Percentiles rank a stretch among this genome's conserved stretches.
These are phyloP conservation scores for Chondrus crispus DNA, from an alignment of 23 red algal genomes.

Conservation along the genomic window DNA sequence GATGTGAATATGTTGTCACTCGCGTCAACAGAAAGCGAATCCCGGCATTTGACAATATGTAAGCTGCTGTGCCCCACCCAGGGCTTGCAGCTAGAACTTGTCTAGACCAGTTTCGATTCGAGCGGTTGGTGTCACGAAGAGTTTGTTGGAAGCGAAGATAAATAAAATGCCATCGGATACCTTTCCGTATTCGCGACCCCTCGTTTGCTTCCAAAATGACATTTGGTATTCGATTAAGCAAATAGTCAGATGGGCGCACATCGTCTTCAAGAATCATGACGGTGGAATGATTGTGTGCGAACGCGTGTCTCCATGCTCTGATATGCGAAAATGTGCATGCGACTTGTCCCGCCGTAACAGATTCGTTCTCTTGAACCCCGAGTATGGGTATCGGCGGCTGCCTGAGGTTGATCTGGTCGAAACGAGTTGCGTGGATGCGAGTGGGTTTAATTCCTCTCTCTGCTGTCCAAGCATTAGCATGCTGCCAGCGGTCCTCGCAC, in stretches of 20 bases:
- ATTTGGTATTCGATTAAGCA: slow-evolving; percentile 1
- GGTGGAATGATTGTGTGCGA: slow-evolving; percentile 12
- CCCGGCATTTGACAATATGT: slow-evolving; percentile 46
- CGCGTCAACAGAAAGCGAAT: slow-evolving; percentile 61
- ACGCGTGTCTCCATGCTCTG: slow-evolving; percentile 56
- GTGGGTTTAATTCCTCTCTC: not conserved
- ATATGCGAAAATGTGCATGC: slow-evolving; percentile 73
- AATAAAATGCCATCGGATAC: slow-evolving; percentile 68
- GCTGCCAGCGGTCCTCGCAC: slow-evolving; percentile 46
- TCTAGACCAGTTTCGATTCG: slow-evolving; percentile 11
- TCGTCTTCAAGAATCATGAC: slow-evolving; percentile 80
- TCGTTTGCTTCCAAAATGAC: slow-evolving; percentile 19
- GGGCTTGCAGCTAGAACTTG: slow-evolving; percentile 18
- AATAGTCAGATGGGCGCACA: slow-evolving; percentile 33
- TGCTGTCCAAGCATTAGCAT: not conserved
- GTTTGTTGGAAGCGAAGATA: slow-evolving; percentile 53
- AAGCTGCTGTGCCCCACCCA: slow-evolving; percentile 74
- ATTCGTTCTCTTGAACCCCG: not conserved
- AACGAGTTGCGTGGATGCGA: slow-evolving; percentile 21
- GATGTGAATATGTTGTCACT: slow-evolving; percentile 61
- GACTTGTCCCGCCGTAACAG: slow-evolving; percentile 63
- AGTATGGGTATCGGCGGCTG: slow-evolving; percentile 39
- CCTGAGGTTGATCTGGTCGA: slow-evolving; percentile 15
- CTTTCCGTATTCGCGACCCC: not conserved
- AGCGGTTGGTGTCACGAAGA: not conserved